Percentiles rank a stretch among this genome's conserved stretches.
Evolutionary conservation across 2,329 filamentous ascomycete genomes (phyloP).

Genomic region (Xylaria digitata): DNA sequence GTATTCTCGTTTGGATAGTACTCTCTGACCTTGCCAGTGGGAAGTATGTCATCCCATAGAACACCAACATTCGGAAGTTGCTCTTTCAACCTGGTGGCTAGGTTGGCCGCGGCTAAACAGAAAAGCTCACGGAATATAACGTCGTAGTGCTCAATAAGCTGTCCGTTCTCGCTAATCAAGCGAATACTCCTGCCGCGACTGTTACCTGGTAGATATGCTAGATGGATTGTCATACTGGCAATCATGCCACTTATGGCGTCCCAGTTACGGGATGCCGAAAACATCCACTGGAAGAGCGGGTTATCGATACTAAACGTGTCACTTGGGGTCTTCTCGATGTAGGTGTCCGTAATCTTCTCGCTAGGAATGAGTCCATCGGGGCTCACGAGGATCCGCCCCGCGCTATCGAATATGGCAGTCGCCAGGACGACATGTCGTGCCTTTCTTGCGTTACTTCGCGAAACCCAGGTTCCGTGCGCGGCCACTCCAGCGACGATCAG

Average conservation of each 20-base stretch:
- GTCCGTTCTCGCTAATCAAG: conserved; percentile 64
- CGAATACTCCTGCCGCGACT: conserved; percentile 55
- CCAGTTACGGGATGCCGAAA: conserved; percentile 84
- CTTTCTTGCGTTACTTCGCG: conserved; percentile 65
- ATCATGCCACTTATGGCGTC: conserved; percentile 73
- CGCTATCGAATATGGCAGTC: conserved; percentile 74
- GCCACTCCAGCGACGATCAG: conserved; percentile 67
- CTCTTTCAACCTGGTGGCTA: conserved; percentile 74
- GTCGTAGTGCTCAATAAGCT: conserved; percentile 76
- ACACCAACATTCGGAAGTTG: conserved; percentile 72
- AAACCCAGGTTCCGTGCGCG: conserved; percentile 64
- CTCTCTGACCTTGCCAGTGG: conserved; percentile 63
- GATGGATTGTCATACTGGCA: conserved; percentile 76
- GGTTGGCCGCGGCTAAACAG: conserved; percentile 79
- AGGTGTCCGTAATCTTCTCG: conserved; percentile 82
- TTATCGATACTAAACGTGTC: conserved; percentile 82
- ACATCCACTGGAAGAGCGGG: conserved; percentile 88
- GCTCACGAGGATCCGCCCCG: conserved; percentile 75
- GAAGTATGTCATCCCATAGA: conserved; percentile 80
- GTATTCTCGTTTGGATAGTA: conserved; percentile 21
- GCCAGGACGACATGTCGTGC: conserved; percentile 70
- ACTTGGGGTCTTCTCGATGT: conserved; percentile 74
- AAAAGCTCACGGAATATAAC: conserved; percentile 85
- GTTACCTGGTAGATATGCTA: conserved; percentile 62
- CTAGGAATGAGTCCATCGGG: conserved; percentile 76